These are phyloP conservation scores for Lichina pygmaea DNA, from an alignment of 495 filamentous ascomycete genomes.

Conservation along the genomic window DNA sequence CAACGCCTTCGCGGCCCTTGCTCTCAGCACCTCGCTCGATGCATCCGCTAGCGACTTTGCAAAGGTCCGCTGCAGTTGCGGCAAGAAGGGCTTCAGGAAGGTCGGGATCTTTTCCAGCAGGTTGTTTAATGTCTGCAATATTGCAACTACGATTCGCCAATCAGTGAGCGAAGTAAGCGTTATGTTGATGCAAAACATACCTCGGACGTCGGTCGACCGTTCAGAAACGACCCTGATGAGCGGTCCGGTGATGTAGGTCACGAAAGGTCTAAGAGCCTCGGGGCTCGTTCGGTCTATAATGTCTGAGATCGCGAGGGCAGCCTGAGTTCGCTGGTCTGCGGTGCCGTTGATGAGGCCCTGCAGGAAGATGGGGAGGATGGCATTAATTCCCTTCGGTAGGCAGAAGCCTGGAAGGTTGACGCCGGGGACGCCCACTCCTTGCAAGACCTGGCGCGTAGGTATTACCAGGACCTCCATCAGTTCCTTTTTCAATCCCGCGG, in stretches of 20 bases:
- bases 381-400: slow-evolving; percentile 90
- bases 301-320: slow-evolving; percentile 83
- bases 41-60: slow-evolving; percentile 85
- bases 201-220: slow-evolving; percentile 77
- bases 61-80: slow-evolving; percentile 89
- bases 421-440: slow-evolving; percentile 70
- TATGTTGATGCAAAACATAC: slow-evolving; percentile 9
- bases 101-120: slow-evolving; percentile 89
- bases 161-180: background rate
- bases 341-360: slow-evolving; percentile 94
- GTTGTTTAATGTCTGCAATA: slow-evolving; percentile 81
- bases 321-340: slow-evolving; percentile 67
- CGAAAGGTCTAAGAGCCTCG: slow-evolving; percentile 68
- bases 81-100: slow-evolving; percentile 86
- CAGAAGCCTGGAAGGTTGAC: slow-evolving; percentile 68
- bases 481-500: slow-evolving; percentile 74
- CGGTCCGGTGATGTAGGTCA: slow-evolving; percentile 91
- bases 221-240: slow-evolving; percentile 94
- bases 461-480: slow-evolving; percentile 90
- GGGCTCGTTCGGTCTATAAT: slow-evolving; percentile 74
- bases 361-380: slow-evolving; percentile 86
- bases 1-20: slow-evolving; percentile 78
- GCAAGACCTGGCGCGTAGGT: slow-evolving; percentile 59
- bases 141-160: slow-evolving; percentile 29
- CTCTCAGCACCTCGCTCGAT: slow-evolving; percentile 66